Conservation (phyloP, 768 basidiomycete genomes). For the Amyloporia xantha region DNA sequence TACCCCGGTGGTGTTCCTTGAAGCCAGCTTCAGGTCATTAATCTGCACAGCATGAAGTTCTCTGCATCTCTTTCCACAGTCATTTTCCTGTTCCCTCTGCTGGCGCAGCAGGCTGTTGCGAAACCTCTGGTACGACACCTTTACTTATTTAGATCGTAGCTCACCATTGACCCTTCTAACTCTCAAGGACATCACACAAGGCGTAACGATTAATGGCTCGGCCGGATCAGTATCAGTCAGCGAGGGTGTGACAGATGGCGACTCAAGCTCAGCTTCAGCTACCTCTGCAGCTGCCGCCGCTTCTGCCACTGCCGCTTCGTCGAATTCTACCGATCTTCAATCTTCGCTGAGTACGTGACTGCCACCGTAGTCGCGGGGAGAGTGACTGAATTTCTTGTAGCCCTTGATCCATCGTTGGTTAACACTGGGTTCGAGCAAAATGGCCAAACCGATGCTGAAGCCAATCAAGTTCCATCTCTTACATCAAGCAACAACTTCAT, state of each 20-base stretch:
- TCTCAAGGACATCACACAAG: background rate
- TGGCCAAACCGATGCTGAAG: constrained; percentile 38
- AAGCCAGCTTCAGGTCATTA: constrained; percentile 22
- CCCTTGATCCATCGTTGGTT: constrained; percentile 43
- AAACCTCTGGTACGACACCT: constrained; percentile 17
- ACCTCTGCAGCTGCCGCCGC: constrained; percentile 10
- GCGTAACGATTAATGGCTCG: background rate
- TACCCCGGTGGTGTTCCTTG: constrained; percentile 17
- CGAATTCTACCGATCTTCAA: constrained; percentile 34
- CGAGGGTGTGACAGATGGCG: constrained; percentile 8
- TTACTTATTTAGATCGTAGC: background rate
- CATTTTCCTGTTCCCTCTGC: constrained; percentile 34
- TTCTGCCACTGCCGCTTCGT: constrained; percentile 16
- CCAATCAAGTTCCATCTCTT: constrained; percentile 42
- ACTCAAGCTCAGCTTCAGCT: constrained; percentile 7
- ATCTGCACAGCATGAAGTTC: constrained; percentile 44
- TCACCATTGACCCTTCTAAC: too few species aligned
- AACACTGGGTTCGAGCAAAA: constrained; percentile 45
- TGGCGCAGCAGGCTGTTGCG: constrained; percentile 26
- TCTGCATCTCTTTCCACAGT: constrained; percentile 33
- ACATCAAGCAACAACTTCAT: constrained; percentile 61
- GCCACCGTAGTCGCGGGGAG: background rate
- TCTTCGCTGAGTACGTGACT: constrained; percentile 31
- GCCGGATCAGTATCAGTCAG: constrained; percentile 1
- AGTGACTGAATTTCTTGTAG: constrained; percentile 8